A percentile compares a stretch with the other conserved stretches of the same genome.
Evolutionary conservation across 495 filamentous ascomycete genomes (phyloP).

Genomic region (Daldinia grandis): DNA sequence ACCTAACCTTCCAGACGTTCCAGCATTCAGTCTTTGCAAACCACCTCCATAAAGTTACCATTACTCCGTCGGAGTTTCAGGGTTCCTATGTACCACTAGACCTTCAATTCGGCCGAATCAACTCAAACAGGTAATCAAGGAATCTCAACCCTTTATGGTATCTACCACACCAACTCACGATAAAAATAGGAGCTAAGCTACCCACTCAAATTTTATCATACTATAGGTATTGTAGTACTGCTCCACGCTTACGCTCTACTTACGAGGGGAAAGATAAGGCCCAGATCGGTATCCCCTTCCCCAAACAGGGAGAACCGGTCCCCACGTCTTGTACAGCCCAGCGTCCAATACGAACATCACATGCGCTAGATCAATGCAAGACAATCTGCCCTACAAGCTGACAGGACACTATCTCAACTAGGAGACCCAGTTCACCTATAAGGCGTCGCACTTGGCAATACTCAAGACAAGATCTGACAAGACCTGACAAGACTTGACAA

Average conservation of each 20-base stretch:
- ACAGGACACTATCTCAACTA: conserved; percentile 24
- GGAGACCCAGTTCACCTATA: conserved; percentile 12
- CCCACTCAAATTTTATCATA: conserved; percentile 25
- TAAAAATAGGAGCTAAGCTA: conserved; percentile 25
- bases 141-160: not conserved
- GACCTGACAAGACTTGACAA: not conserved
- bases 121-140: not conserved
- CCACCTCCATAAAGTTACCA: not conserved
- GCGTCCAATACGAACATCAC: conserved; percentile 30
- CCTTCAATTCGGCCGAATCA: conserved; percentile 5
- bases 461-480: conserved; percentile 20
- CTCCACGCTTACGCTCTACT: conserved; percentile 10
- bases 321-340: conserved; percentile 28
- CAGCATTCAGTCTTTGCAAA: not conserved
- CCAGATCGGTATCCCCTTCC: conserved; percentile 25
- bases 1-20: not conserved
- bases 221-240: conserved; percentile 12
- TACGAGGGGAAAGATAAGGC: conserved; percentile 27
- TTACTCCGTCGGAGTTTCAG: not conserved
- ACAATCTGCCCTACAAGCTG: conserved; percentile 12
- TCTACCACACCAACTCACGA: not conserved
- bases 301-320: conserved; percentile 16
- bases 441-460: conserved; percentile 23
- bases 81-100: conserved; percentile 1
- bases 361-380: conserved; percentile 37